phyloP scores from a whole-genome alignment of 202 grass and related monocot species.

The Setaria italica region DNA sequence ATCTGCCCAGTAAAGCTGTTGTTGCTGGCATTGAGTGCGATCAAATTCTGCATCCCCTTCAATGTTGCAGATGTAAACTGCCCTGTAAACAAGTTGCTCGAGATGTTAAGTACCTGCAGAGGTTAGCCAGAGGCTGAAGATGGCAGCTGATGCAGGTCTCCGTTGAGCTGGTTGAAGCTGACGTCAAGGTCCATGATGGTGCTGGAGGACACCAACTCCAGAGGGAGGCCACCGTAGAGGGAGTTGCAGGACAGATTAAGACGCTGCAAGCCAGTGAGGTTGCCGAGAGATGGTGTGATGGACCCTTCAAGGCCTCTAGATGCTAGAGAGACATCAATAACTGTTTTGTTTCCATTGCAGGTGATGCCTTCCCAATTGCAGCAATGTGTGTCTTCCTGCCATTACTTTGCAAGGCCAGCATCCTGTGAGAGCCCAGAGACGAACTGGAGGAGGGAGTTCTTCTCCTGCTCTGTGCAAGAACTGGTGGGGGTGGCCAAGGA shows the following conservation, averaged over 20 bases:
- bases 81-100: slow-evolving; percentile 54
- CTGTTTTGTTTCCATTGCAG: slow-evolving; percentile 31
- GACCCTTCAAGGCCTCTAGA: slow-evolving; percentile 38
- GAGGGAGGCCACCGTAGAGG: slow-evolving; percentile 40
- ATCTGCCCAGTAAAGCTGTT: slow-evolving; percentile 65
- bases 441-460: no score
- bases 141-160: neutral
- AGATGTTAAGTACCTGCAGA: slow-evolving; percentile 61
- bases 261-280: slow-evolving; percentile 40
- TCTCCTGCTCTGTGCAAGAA: slow-evolving; percentile 63
- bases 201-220: slow-evolving; percentile 48
- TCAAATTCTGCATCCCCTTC: slow-evolving; percentile 30
- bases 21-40: slow-evolving; percentile 54
- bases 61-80: slow-evolving; percentile 28
- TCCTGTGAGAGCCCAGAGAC: no score
- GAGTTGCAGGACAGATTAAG: slow-evolving; percentile 57
- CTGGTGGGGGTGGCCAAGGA: slow-evolving; percentile 6
- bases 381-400: slow-evolving; percentile 38
- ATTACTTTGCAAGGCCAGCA: no score
- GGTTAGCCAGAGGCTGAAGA: neutral
- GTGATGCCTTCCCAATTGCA: slow-evolving; percentile 67
- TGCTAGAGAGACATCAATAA: slow-evolving; percentile 30
- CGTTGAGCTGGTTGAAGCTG: slow-evolving; percentile 56
- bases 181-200: slow-evolving; percentile 50
- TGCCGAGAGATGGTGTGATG: slow-evolving; percentile 48